Base-by-base conservation (phyloP, 805 yeast species). In the Metschnikowia kofuensis region DNA sequence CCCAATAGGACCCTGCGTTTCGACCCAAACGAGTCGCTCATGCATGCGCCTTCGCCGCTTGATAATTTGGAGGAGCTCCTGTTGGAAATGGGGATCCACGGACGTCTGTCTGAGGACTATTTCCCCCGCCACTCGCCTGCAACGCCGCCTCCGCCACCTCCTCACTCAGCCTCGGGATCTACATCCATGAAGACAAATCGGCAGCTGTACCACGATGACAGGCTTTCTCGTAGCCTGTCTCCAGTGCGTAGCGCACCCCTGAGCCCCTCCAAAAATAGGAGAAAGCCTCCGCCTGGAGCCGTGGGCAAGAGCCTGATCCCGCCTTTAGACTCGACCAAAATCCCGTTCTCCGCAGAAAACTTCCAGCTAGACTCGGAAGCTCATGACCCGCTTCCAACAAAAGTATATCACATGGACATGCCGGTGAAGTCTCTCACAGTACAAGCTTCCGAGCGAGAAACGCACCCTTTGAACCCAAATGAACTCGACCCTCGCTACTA, bases 281-380 rank as follows among this genome's bases (percentile, higher is more conserved):
- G 59, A 11, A 57, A 56, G 32, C 60, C 60, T 11, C 54, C 59
- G 4, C 60, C 64, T 2, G 53, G 37, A 21, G 21, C 21, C 21
- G 11, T 28, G 13, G 26, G 45, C 31, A 13, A 16, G 14, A 11
- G 28, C n/a, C 27, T 16, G 34, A 35, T 38, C 45, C 14, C n/a
- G 41, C 4, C 15, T 41, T 26, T 21, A 21, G 47, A 49, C n/a
- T 51, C 55, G 28, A 63, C 68, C 5, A 48, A 67, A 0, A 58
- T 69, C 2, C 77, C 77, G 6, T 74, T 70, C 45, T 73, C 77
- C 1, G 77, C 78, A 0, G 77, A 71, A 42, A 59, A 69, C 6
- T 71, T 73, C 40, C 76, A 75, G 1, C 38, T 66, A 28, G 72
- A 66, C 4, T 64, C 65, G 7, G 63, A 61, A 6, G 61, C 57